phyloP scores from a whole-genome alignment of 768 basidiomycete species.

The Leucosporidium yakuticum region DNA sequence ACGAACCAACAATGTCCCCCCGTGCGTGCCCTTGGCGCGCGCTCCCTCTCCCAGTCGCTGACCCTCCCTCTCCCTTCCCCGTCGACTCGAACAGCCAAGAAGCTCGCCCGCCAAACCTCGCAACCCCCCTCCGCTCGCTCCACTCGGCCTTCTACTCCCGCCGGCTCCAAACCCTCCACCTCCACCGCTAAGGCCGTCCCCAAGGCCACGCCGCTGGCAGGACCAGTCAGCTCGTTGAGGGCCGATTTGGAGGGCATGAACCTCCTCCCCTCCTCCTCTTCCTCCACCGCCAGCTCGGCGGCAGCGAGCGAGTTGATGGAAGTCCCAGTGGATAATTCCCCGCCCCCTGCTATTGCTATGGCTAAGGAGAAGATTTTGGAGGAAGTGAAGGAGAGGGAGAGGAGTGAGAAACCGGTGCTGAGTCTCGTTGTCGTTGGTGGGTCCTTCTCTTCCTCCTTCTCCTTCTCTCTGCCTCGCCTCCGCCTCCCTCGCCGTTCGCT shows the following conservation, averaged over 20 bases:
- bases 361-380: constrained; percentile 76
- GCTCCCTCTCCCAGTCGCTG: constrained; percentile 3
- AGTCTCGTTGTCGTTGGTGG: constrained; percentile 89
- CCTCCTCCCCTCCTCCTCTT: background rate
- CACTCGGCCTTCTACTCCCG: background rate
- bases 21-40: no score
- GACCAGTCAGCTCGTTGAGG: constrained; percentile 13
- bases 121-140: background rate
- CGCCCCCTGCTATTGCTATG: constrained; percentile 57
- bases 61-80: background rate
- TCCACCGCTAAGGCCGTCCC: no score
- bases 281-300: background rate
- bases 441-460: constrained; percentile 12
- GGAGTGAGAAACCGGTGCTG: constrained; percentile 57
- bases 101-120: background rate
- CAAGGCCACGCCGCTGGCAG: background rate
- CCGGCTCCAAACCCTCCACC: background rate
- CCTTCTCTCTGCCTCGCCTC: no score
- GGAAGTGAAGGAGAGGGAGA: constrained; percentile 59
- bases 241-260: constrained; percentile 25
- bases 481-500: no score
- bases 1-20: no score
- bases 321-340: constrained; percentile 47
- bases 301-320: constrained; percentile 39
- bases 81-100: constrained; percentile 1